Evolutionary conservation across 73 alveolate genomes (phyloP), one percentile per base, ranked within the genome.

Genomic region (Paramecium caudatum): DNA sequence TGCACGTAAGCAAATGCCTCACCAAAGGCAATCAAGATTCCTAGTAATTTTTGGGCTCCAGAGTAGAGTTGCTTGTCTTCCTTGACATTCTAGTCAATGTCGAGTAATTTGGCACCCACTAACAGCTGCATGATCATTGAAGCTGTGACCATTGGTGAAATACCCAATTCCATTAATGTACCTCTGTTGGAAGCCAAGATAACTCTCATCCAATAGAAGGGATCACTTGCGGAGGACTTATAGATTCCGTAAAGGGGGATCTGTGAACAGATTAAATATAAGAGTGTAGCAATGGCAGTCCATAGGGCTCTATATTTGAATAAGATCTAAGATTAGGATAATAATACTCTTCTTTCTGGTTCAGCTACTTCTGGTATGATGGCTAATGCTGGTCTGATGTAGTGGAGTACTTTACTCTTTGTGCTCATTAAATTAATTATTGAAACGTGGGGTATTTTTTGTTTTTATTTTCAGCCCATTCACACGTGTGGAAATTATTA

Each of bases 111-210:
- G 27, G 99, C 97, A 41, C 99, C 99, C 2, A 99, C 99, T 27
- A 98, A 96, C 43, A 98, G 95, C 94, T 98, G 99, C 99, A 98
- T 97, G 82, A 98, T 94, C 99, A 98, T 98, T 21, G 99, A 98
- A 16, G 99, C 90, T 88, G 99, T 98, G 90, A 98, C 99, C 91
- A 98, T 98, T 46, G 99, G 99, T 34, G 98, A 94, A 50, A 98
- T 98, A 80, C 99, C 99, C 55, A 96, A 95, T 95, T 98, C 99
- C 99, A 98, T 98, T 62, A 98, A 95, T 8, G 99, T 97, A 55
- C 99, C 99, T 94, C 99, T 96, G 93, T 98, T 98, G 21, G 99
- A 98, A 46, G 99, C 99, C 91, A 98, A 95, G 91, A 98, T 98
- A 85, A 98, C 99, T 95, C 99, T 97, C 91, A 98, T 91, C 99